Conservation (phyloP, 306 rosid genomes). For the Cucurbita moschata region DNA sequence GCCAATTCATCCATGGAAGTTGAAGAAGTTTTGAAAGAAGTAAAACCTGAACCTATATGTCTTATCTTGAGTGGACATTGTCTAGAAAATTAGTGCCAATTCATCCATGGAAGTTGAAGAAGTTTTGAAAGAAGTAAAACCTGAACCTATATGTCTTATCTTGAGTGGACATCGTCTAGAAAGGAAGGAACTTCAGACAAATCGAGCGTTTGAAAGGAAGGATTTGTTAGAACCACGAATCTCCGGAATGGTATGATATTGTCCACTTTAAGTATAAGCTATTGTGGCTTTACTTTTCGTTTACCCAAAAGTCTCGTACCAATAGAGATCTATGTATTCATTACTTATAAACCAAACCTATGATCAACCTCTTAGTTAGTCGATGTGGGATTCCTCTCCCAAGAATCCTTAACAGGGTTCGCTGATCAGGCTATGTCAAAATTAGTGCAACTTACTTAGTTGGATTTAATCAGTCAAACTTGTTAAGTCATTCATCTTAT, state of each 20-base stretch:
- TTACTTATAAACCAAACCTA: too few relatives aligned
- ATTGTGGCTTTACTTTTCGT: too few relatives aligned
- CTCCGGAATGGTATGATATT: too few relatives aligned
- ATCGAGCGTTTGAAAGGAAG: slow-evolving; percentile 65
- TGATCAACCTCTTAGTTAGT: too few relatives aligned
- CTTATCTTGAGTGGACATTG: slow-evolving; percentile 70
- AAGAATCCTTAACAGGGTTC: slow-evolving; percentile 2
- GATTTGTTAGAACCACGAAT: too few relatives aligned
- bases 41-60: slow-evolving; percentile 33
- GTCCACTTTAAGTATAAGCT: too few relatives aligned
- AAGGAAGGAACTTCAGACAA: slow-evolving; percentile 68
- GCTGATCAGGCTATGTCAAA: neutral
- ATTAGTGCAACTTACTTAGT: too few relatives aligned
- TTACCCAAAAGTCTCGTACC: too few relatives aligned
- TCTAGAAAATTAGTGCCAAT: slow-evolving; percentile 30
- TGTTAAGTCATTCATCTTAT: too few relatives aligned
- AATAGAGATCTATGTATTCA: too few relatives aligned
- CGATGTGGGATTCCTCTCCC: too few relatives aligned
- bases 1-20: slow-evolving; percentile 12
- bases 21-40: slow-evolving; percentile 12
- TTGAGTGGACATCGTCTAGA: slow-evolving; percentile 61
- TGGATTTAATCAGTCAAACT: too few relatives aligned
- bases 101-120: slow-evolving; percentile 19
- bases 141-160: slow-evolving; percentile 47
- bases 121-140: slow-evolving; percentile 11